Evolutionary conservation across 1,139 yeast species (phyloP).

Genomic region (Lodderomyces parapsilosis): DNA sequence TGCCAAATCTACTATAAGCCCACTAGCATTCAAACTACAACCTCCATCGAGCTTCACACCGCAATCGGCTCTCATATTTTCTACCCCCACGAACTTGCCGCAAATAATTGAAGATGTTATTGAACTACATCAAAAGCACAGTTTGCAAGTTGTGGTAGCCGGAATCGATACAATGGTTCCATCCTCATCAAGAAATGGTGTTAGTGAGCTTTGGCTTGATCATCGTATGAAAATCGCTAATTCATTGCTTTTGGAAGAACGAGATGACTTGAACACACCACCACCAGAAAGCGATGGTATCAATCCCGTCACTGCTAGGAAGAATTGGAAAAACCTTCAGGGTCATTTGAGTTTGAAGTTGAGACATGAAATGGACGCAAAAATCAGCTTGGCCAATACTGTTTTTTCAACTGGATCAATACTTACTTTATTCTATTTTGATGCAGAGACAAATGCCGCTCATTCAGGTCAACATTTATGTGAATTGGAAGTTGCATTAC

Average conservation of each 20-base stretch:
- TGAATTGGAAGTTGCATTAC: constrained; percentile 27
- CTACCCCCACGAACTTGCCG: constrained; percentile 46
- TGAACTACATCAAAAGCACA: constrained; percentile 22
- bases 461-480: constrained; percentile 32
- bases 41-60: constrained; percentile 19
- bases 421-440: constrained; percentile 39
- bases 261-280: constrained; percentile 22
- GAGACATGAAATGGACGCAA: constrained; percentile 16
- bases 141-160: constrained; percentile 46
- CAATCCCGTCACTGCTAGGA: constrained; percentile 30
- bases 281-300: constrained; percentile 35
- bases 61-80: constrained; percentile 29
- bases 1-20: constrained; percentile 22
- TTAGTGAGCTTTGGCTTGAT: constrained; percentile 50
- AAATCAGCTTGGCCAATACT: constrained; percentile 38
- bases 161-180: constrained; percentile 49
- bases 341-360: constrained; percentile 23
- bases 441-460: constrained; percentile 5
- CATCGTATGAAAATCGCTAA: constrained; percentile 23
- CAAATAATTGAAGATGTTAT: constrained; percentile 33
- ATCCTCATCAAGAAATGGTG: constrained; percentile 38
- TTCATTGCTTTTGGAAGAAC: constrained; percentile 22
- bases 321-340: constrained; percentile 39
- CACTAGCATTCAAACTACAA: constrained; percentile 14
- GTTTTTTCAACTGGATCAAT: constrained; percentile 37